Base-by-base conservation (phyloP, 2,329 filamentous ascomycete species). In the Trichoderma atrobrunneum region DNA sequence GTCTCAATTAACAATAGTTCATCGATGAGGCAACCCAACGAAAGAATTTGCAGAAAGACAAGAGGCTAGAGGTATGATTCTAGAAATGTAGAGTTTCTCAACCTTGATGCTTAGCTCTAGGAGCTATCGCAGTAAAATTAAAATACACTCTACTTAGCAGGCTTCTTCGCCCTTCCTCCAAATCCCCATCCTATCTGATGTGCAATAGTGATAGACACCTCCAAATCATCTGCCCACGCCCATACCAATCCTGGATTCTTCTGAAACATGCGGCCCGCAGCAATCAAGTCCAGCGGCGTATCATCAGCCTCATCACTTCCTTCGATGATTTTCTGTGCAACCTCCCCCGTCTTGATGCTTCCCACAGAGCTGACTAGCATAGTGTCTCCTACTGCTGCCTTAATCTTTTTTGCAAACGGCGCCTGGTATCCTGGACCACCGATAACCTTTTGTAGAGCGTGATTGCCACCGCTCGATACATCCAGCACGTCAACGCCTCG, bases 401-500 rank as follows among this genome's bases (percentile, higher is more conserved):
- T 94, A 71, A 94, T 88, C 5, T 87, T 85, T 77, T 91, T 88
- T 0, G 93, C 89, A 75, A 94, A 91, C 0, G 86, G 88, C 0
- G 87, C 90, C 80, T 95, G 93, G 82, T 94, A 95, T 0, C 85
- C 91, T 0, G 90, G 89, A 0, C 87, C 88, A 2, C 82, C 78
- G 71, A 90, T 88, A 75, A 90, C 88, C 4, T 54, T 63, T 12
- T 63, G 60, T 62, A 80, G 78, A 0, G 85, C 80, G 76, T 93
- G 89, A 62, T 87, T 87, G 4, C 92, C 93, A 1, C 89, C 92
- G 3, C 86, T 88, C 1, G 88, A 91, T 10, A 95, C 87, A 76
- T 96, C 93, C 1, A 96, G 82, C 2, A 96, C 82, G 78, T 96
- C 93, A 3, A 95, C 88, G 3, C 93, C 93, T 14, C 82, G 84